Percentiles rank a stretch among this genome's conserved stretches.
Conservation (phyloP, 371 early-diverging fungal genomes). For the Mucor piriformis region DNA sequence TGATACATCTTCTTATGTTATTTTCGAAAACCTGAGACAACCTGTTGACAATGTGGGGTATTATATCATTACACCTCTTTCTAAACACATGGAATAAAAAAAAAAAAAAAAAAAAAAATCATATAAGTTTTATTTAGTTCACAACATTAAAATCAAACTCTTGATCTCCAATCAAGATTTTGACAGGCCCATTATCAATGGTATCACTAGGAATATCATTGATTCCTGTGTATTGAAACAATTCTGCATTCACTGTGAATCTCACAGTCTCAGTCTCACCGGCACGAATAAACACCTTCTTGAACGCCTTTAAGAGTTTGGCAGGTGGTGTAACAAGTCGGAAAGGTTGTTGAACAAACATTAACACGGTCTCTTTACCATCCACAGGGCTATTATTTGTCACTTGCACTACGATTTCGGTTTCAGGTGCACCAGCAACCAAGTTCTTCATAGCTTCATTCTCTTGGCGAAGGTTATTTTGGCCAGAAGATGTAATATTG, state of each 20-base stretch:
- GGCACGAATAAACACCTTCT: slow-evolving; percentile 50
- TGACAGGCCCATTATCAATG: slow-evolving; percentile 34
- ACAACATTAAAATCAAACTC: slow-evolving; percentile 28
- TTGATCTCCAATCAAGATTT: slow-evolving; percentile 32
- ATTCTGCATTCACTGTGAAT: slow-evolving; percentile 43
- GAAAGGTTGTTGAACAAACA: slow-evolving; percentile 64
- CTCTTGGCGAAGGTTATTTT: background rate
- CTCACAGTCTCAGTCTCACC: slow-evolving; percentile 46
- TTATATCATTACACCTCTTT: slow-evolving; percentile 7
- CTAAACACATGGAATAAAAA: background rate
- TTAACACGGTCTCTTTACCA: slow-evolving; percentile 62
- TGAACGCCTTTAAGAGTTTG: slow-evolving; percentile 53
- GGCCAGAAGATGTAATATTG: slow-evolving; percentile 26
- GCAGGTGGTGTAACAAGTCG: slow-evolving; percentile 44
- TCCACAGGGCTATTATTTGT: slow-evolving; percentile 54
- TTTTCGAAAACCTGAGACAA: slow-evolving; percentile 31
- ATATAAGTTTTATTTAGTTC: background rate
- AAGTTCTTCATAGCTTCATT: slow-evolving; percentile 3
- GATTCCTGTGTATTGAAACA: slow-evolving; percentile 41
- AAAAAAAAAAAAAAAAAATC: background rate
- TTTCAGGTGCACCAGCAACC: slow-evolving; percentile 16
- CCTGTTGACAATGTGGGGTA: slow-evolving; percentile 1
- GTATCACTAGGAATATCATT: slow-evolving; percentile 27
- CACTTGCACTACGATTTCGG: slow-evolving; percentile 42
- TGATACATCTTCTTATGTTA: slow-evolving; percentile 30